Base-by-base conservation (phyloP, 352 stramenopile species). In the Phytophthora pseudosyringae region DNA sequence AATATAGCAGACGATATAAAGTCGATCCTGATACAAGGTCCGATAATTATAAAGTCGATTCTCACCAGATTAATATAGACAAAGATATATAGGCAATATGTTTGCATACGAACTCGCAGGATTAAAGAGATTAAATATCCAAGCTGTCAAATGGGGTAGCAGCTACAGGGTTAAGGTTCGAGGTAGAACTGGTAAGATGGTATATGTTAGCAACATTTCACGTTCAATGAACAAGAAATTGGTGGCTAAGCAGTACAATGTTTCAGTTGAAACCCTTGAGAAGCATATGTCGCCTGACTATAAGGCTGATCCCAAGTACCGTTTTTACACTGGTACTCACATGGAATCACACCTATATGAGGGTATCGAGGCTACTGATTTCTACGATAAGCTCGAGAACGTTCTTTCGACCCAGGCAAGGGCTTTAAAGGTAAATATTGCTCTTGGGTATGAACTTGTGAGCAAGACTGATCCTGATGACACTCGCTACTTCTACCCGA, bases 21-120 rank as follows among this genome's bases (percentile, higher is more conserved):
- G 21, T 21, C 21, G 21, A 21, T 21, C 21, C 21, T 21, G 21
- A 21, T 21, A 21, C 21, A 21, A 21, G 21, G 2, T 21, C 21
- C 21, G 2, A 21, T 2, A 21, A 21, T 21, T 53, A 61, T 61
- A 61, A 61, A 61, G 53, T 53, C 32, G 53, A 61, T 47, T 41
- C 53, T 63, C 44, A 63, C 57, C 56, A 49, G 46, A 63, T 57
- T 56, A 64, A 57, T 64, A 56, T 50, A 50, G 28, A 12, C 36
- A 46, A 32, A 4, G 1, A 45, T 45, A 28, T 45, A 45, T 26
- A 45, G 16, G n/a, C n/a, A 28, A 28, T 1, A 45, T 45, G 39
- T 45, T 28, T 45, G 39, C 16, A 26, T 26, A 26, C n/a, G n/a
- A 28, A 1, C 39, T 45, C 39, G 39, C 28, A 45, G n/a, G 39